Base-by-base conservation (phyloP, 2,329 filamentous ascomycete species). In the Diplodia sapinea region DNA sequence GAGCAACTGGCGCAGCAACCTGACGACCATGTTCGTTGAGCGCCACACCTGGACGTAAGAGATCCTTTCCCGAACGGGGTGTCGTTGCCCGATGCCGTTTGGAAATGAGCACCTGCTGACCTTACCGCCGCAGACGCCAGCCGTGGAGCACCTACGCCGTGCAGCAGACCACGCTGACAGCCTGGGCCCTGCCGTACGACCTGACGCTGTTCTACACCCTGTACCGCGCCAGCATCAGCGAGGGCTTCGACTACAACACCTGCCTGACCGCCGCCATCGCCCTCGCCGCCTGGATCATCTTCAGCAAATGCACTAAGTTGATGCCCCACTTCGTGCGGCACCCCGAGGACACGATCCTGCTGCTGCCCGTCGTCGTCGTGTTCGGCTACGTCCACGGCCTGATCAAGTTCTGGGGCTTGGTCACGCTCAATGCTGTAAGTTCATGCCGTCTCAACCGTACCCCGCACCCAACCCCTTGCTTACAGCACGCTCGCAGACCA, bases 1-100 rank as follows among this genome's bases (percentile, higher is more conserved):
- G 75, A 97, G 94, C 84, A 98, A 98, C 81, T 98, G 94, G 94
- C 87, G 94, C 76, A 97, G 93, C 83, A 98, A 98, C 79, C 89
- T 93, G 80, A 97, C 93, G 64, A 97, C 93, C 79, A 85, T 97
- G 75, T 86, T 94, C 71, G 87, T 88, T 71, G 94, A 97, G 81
- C 84, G 90, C 76, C 87, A 93, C 75, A 92, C 97, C 75, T 93
- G 91, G 88, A 89, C 82, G 94, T 97, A 86, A 89, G 93, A 88
- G 36, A 50, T 43, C 51, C 59, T 59, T 63, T 65, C 61, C 47
- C 57, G 26, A 62, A 50, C 57, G 36, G 57, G 59, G 31, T 54
- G 63, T 49, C 38, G 47, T 20, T 40, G 40, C 57, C 57, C 57
- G 57, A 62, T 51, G 33, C 36, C 50, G 59, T 23, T 38, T 62